A percentile compares a stretch with the other conserved stretches of the same genome.
phyloP scores from a whole-genome alignment of 2,329 filamentous ascomycete species.

The Amphichorda felina region DNA sequence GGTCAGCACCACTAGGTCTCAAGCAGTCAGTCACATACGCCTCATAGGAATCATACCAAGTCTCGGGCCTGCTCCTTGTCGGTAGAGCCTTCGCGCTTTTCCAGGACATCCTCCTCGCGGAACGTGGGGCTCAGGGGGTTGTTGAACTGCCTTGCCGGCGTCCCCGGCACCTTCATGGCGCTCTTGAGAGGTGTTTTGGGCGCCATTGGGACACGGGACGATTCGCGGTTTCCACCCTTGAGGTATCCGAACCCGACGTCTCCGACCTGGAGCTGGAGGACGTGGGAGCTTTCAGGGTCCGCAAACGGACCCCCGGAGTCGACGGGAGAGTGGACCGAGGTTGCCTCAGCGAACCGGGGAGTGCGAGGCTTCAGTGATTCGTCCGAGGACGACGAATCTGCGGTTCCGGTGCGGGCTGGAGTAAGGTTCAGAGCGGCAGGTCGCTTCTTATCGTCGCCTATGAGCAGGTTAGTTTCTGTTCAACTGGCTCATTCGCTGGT shows the following conservation, averaged over 20 bases:
- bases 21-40: not conserved
- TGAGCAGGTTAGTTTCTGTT: not conserved
- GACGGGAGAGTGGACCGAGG: conserved; percentile 65
- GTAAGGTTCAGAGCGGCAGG: conserved; percentile 43
- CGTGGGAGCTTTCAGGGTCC: conserved; percentile 42
- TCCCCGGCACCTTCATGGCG: conserved; percentile 78
- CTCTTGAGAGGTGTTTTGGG: conserved; percentile 79
- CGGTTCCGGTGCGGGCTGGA: conserved; percentile 34
- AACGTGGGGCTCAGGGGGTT: conserved; percentile 89
- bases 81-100: conserved; percentile 70
- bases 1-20: not conserved
- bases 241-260: conserved; percentile 94
- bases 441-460: conserved; percentile 41
- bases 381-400: conserved; percentile 38
- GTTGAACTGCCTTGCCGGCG: conserved; percentile 56
- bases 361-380: conserved; percentile 58
- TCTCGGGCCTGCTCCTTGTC: conserved; percentile 83
- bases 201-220: conserved; percentile 50
- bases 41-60: conserved; percentile 48
- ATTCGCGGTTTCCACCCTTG: conserved; percentile 40
- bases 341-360: conserved; percentile 72
- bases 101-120: conserved; percentile 69
- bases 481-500: not conserved
- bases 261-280: conserved; percentile 57
- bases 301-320: conserved; percentile 49